phyloP scores from a whole-genome alignment of 495 filamentous ascomycete genomes.

The Hypoxylon perforatum region DNA sequence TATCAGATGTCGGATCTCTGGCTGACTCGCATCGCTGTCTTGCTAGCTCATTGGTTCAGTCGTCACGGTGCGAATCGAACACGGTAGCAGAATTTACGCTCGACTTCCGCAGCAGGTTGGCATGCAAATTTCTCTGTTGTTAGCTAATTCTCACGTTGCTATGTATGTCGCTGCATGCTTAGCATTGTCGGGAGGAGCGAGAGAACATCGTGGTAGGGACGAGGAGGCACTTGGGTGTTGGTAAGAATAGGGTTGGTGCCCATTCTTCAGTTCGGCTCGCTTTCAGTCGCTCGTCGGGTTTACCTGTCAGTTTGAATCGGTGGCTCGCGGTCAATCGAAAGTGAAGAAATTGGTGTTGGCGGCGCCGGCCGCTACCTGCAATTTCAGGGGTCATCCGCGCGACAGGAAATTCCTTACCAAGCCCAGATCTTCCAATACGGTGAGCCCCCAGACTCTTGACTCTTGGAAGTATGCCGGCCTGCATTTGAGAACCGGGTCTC shows the following conservation, averaged over 20 bases:
- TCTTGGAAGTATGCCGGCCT: conserved; percentile 6
- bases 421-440: background rate
- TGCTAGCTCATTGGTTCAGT: background rate
- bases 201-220: background rate
- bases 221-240: background rate
- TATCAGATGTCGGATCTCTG: no score
- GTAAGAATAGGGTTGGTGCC: no score
- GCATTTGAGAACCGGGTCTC: conserved; percentile 1
- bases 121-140: background rate
- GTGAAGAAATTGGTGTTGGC: background rate
- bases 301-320: background rate
- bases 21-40: background rate
- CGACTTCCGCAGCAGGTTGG: background rate
- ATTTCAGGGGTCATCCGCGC: conserved; percentile 8
- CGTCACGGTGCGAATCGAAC: background rate
- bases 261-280: background rate
- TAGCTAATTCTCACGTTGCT: background rate
- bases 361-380: conserved; percentile 33
- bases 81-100: background rate
- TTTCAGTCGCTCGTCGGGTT: background rate
- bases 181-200: background rate
- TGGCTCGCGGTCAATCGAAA: background rate
- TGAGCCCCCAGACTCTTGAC: no score
- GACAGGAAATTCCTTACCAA: conserved; percentile 9
- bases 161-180: background rate